Evolutionary conservation across 139 green algal genomes (phyloP), one percentile per base, ranked within the genome.

Genomic region (Desmodesmus armatus): DNA sequence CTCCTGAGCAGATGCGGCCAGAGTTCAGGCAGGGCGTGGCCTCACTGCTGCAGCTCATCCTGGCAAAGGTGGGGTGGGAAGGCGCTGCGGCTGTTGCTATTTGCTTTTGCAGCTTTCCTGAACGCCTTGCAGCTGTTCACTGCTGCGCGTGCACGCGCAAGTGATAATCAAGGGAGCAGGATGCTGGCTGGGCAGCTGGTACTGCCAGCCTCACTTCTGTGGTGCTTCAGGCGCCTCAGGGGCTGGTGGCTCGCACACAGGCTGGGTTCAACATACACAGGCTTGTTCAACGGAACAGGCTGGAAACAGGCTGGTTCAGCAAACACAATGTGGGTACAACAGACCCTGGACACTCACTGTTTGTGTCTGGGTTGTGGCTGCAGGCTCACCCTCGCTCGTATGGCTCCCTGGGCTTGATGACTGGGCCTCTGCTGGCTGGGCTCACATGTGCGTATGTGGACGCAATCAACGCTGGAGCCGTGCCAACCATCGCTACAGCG

Each of bases 391-490:
- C 80, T 0, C 80, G 80, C 51, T 69, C 47, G n/a, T 7, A 74
- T 0, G 80, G 92, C 29, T 74, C 31, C n/a, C n/a, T n/a, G n/a
- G n/a, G n/a, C n/a, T n/a, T 96, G 23, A 89, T 99, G 77, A 97
- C 88, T 0, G 97, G 96, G 3, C 91, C 92, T 23, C 88, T 96
- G 90, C 92, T 99, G 60, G 96, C 95, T 11, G 93, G 91, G 0
- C 91, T 98, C 70, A 86, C 92, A 25, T 69, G 92, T 72, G 95
- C 95, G 1, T 99, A 98, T 81, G 95, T 99, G 41, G 75, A 89
- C 0, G 97, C 97, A n/a, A 96, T 99, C 89, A 99, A 99, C 85
- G 74, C 91, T 3, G 97, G 97, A 0, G 97, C 97, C 7, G 97
- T 99, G 75, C 97, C 97, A 33, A 97, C 94, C 67, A 99, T 99